Evolutionary conservation across 768 basidiomycete species (phyloP), one percentile per base, ranked within the genome.

Genomic region (Vararia minispora): DNA sequence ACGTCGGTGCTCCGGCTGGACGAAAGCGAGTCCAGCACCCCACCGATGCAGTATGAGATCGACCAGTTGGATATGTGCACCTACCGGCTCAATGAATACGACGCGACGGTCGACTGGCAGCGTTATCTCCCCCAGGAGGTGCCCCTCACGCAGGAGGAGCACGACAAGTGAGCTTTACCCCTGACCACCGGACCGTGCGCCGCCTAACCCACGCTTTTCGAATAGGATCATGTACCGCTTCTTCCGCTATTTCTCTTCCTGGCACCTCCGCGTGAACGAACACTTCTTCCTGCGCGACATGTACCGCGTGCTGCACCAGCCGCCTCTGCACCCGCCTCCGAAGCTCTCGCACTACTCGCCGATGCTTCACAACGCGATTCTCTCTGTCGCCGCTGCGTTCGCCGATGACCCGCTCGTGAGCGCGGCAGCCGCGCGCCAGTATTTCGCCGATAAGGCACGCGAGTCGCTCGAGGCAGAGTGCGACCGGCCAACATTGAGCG

Each of bases 281-380:
- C 48, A 55, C 24, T 55, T 66, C 18, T 66, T 68, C 45, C 53
- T 61, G 12, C 55, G 58, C 20, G 65, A 66, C 48, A 66, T 67
- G 65, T 54, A 60, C 33, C 58, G 57, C 31, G 56, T 54, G 20
- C 52, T 66, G 26, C 52, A 48, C 25, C 34, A 48, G 4, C 57
- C 62, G 6, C 46, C 35, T 1, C 41, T 42, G 1, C 40, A 51
- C 2, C 42, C 48, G 0, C 51, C 52, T 8, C 66, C 66, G 1
- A 68, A 67, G 42, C 66, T 68, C 0, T 55, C 71, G 2, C 76
- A 81, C 45, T 83, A 82, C 54, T 79, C 76, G 2, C 76, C 79
- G 0, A 74, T 82, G 70, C 63, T 82, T 6, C 80, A 83, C 57
- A 83, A 83, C 45, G 66, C 77, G 1, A 62, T 79, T 3, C 56